Evolutionary conservation across 139 green algal species (phyloP).

Genomic region (Picochlorum sp.): DNA sequence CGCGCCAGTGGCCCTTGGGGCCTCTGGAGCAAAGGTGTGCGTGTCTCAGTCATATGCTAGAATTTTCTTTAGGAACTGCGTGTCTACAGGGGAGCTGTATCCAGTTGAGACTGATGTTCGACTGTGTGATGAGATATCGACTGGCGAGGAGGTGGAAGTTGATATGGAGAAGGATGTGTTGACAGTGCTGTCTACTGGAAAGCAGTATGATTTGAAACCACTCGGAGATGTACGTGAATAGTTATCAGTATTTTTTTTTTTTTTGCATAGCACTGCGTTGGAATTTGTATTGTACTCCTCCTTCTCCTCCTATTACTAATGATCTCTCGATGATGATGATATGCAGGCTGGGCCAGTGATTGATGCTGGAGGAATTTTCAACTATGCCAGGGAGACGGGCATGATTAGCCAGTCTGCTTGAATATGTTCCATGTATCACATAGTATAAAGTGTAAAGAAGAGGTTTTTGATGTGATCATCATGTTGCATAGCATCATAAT

Average conservation of each 20-base stretch:
- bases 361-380: conserved; percentile 89
- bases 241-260: neutral
- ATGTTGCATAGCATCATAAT: too few species aligned
- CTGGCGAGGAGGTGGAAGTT: conserved; percentile 77
- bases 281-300: too few species aligned
- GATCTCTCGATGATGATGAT: too few species aligned
- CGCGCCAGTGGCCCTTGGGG: conserved; percentile 82
- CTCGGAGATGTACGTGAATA: conserved; percentile 71
- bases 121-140: conserved; percentile 74
- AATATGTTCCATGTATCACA: too few species aligned
- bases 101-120: conserved; percentile 69
- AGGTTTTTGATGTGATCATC: neutral
- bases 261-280: neutral
- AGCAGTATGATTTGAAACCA: conserved; percentile 65
- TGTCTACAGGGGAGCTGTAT: conserved; percentile 88
- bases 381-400: conserved; percentile 71
- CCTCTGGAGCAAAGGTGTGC: conserved; percentile 62
- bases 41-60: conserved; percentile 87
- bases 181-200: conserved; percentile 66
- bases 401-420: conserved; percentile 69
- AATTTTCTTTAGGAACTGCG: conserved; percentile 97
- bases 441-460: neutral
- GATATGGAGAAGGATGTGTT: conserved; percentile 82
- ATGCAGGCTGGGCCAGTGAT: conserved; percentile 86
- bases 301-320: too few species aligned